These are phyloP conservation scores for Fusarium bulbicola DNA, from an alignment of 2,329 filamentous ascomycete species.

Conservation along the genomic window DNA sequence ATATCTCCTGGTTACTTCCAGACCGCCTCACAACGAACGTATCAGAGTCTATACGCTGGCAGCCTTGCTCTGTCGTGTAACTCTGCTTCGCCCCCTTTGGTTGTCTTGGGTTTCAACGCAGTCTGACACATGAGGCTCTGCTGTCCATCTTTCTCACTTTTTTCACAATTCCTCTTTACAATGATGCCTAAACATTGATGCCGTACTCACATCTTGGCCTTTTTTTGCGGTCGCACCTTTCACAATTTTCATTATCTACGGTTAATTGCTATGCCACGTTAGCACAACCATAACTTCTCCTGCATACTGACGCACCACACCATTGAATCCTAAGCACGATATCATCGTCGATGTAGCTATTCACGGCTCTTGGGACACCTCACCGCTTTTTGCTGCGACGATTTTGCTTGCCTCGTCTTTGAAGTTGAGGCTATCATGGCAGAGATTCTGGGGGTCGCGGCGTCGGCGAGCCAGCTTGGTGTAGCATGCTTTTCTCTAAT, in stretches of 20 bases:
- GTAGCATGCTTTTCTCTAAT: constrained; percentile 21
- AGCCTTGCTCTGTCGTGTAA: constrained; percentile 9
- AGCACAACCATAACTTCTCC: constrained; percentile 5
- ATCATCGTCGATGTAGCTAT: not conserved
- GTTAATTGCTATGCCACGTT: constrained; percentile 26
- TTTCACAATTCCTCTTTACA: not conserved
- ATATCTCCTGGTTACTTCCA: accelerated
- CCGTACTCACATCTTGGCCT: not conserved
- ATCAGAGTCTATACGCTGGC: accelerated
- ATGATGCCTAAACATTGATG: not conserved
- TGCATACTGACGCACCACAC: constrained; percentile 25
- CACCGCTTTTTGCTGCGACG: constrained; percentile 11
- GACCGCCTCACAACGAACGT: not conserved
- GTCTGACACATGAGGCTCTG: constrained; percentile 30
- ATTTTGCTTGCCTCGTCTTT: not conserved
- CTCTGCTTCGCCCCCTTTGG: constrained; percentile 9
- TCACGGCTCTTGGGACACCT: no score
- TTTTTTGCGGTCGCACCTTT: not conserved
- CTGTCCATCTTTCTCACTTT: not conserved
- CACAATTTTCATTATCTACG: not conserved
- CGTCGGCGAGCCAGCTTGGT: constrained; percentile 31
- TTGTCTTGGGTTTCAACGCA: not conserved
- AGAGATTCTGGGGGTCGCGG: constrained; percentile 36
- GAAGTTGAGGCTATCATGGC: constrained; percentile 26
- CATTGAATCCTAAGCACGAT: no score